Percentiles rank a stretch among this genome's conserved stretches.
These are phyloP conservation scores for Diddensiella caesifluorescens DNA, from an alignment of 805 yeast genomes.

Conservation along the genomic window DNA sequence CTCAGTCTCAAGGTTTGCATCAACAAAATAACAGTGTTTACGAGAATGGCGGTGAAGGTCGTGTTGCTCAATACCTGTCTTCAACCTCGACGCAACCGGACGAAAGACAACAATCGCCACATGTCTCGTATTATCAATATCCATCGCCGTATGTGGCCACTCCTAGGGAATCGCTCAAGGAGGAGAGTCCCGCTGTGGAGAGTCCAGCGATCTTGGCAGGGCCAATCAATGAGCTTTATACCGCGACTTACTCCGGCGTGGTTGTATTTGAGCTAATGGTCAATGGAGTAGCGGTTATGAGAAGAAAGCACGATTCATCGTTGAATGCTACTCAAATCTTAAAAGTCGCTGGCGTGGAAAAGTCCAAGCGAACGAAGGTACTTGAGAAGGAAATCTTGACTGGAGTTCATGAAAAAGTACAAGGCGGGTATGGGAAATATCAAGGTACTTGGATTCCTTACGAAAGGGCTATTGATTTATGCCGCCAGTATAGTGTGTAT, in stretches of 20 bases:
- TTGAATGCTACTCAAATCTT: conserved; percentile 70
- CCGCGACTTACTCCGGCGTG: conserved; percentile 59
- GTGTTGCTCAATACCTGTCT: conserved; percentile 8
- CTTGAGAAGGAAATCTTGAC: conserved; percentile 59
- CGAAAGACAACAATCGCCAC: neutral
- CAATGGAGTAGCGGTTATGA: conserved; percentile 59
- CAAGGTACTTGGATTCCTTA: conserved; percentile 75
- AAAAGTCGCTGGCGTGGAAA: conserved; percentile 62
- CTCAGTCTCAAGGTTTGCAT: conserved; percentile 1
- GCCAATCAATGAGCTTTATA: conserved; percentile 34
- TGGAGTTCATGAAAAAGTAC: conserved; percentile 64
- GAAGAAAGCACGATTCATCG: conserved; percentile 57
- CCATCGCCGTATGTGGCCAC: conserved; percentile 1
- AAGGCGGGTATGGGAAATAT: conserved; percentile 69
- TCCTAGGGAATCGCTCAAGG: conserved; percentile 1
- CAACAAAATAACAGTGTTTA: neutral
- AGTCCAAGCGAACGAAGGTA: conserved; percentile 56
- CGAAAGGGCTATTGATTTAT: conserved; percentile 52
- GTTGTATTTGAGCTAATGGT: conserved; percentile 59
- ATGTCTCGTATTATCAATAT: neutral
- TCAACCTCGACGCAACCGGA: conserved; percentile 15
- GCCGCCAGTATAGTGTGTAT: conserved; percentile 54
- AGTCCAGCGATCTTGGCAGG: neutral
- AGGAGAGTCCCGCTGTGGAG: conserved; percentile 3
- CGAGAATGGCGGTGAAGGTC: conserved; percentile 1